Evolutionary conservation across 2,329 filamentous ascomycete species (phyloP).

Genomic region (Fusarium pseudograminearum): DNA sequence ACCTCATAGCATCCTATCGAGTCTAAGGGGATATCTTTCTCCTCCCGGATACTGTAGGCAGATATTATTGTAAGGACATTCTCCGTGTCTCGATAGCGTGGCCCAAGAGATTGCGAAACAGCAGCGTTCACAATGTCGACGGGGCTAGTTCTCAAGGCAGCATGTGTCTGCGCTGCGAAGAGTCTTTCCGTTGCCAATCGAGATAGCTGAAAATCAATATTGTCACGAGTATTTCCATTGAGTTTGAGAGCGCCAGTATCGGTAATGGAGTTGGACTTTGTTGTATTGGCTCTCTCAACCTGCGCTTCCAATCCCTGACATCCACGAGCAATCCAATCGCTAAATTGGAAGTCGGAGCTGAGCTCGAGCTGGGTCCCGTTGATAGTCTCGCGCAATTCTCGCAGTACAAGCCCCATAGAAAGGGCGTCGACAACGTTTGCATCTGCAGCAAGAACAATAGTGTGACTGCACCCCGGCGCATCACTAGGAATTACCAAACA

Average conservation of each 20-base stretch:
- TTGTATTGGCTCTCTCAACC: conserved; percentile 2
- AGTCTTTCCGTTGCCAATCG: neutral
- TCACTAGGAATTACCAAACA: conserved; percentile 6
- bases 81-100: neutral
- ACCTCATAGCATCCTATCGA: conserved; percentile 12
- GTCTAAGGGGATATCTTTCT: neutral
- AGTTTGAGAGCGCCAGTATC: conserved; percentile 5
- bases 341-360: conserved; percentile 6
- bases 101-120: conserved; percentile 8
- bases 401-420: conserved; percentile 10
- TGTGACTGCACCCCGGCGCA: conserved; percentile 4
- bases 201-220: conserved; percentile 2
- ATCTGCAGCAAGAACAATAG: conserved; percentile 10
- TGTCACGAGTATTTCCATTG: neutral
- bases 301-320: conserved; percentile 3
- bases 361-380: conserved; percentile 3
- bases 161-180: neutral
- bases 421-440: conserved; percentile 10
- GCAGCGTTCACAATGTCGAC: conserved; percentile 11
- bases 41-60: conserved; percentile 8
- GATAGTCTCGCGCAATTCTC: neutral
- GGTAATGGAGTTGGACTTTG: conserved; percentile 2
- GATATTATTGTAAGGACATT: conserved; percentile 7
- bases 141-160: conserved; percentile 5
- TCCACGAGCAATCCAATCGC: neutral